These are phyloP conservation scores for Theileria equi DNA, from an alignment of 169 alveolate genomes.

Conservation along the genomic window DNA sequence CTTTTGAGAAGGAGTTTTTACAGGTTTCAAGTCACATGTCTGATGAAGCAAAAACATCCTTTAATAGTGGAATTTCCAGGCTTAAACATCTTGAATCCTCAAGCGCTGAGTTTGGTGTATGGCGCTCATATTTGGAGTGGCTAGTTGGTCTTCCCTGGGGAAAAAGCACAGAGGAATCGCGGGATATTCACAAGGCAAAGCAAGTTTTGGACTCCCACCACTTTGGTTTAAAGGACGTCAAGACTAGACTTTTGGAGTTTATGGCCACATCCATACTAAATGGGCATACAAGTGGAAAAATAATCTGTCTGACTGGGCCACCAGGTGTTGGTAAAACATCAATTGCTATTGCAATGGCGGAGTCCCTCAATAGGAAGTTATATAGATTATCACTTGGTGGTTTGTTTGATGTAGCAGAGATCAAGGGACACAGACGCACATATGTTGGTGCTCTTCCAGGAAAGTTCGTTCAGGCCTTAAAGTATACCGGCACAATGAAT, in stretches of 20 bases:
- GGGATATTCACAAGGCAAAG: constrained; percentile 43
- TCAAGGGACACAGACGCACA: constrained; percentile 93
- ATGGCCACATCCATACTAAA: constrained; percentile 81
- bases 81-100: constrained; percentile 68
- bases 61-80: constrained; percentile 37
- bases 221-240: constrained; percentile 89
- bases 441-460: constrained; percentile 96
- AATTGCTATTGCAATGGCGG: constrained; percentile 87
- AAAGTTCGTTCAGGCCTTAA: constrained; percentile 80
- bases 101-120: constrained; percentile 73
- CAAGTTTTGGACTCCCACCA: constrained; percentile 83
- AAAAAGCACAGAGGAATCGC: constrained; percentile 65
- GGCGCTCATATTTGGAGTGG: constrained; percentile 81
- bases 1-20: constrained; percentile 32
- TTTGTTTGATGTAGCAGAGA: constrained; percentile 88
- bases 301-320: constrained; percentile 91
- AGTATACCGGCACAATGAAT: constrained; percentile 80
- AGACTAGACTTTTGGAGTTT: constrained; percentile 89
- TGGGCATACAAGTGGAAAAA: constrained; percentile 84
- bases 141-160: constrained; percentile 82
- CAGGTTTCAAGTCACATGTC: constrained; percentile 25
- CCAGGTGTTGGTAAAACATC: constrained; percentile 97
- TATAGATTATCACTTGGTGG: constrained; percentile 88
- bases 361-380: constrained; percentile 84
- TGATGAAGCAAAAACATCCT: constrained; percentile 38